A percentile compares a stretch with the other conserved stretches of the same genome.
These are phyloP conservation scores for Candida insectorum DNA, from an alignment of 805 yeast genomes.

Conservation along the genomic window DNA sequence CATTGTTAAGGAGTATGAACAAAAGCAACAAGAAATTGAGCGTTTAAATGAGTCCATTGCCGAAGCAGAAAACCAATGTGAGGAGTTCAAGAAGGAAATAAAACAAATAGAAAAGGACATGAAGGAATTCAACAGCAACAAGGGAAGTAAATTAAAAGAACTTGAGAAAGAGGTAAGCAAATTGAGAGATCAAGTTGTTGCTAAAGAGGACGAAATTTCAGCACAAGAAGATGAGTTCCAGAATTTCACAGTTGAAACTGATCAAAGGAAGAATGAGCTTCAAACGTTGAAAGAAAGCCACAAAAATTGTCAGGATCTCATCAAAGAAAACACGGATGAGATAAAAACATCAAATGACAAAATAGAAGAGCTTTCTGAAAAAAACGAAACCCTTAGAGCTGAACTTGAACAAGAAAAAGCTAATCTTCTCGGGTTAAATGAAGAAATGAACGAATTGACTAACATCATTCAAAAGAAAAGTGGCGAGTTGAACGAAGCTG, in stretches of 20 bases:
- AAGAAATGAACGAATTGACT: slow-evolving; percentile 65
- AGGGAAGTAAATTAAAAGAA: slow-evolving; percentile 73
- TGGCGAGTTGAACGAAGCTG: slow-evolving; percentile 44
- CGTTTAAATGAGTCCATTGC: slow-evolving; percentile 36
- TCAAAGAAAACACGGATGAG: slow-evolving; percentile 27
- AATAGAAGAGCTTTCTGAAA: slow-evolving; percentile 19
- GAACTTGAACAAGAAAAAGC: slow-evolving; percentile 54
- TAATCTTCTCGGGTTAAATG: slow-evolving; percentile 64
- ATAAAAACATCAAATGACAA: slow-evolving; percentile 18
- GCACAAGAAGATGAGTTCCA: slow-evolving; percentile 54
- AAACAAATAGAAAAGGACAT: slow-evolving; percentile 66
- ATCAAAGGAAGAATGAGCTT: slow-evolving; percentile 62
- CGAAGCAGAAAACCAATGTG: slow-evolving; percentile 28
- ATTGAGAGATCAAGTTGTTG: slow-evolving; percentile 30
- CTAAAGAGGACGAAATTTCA: slow-evolving; percentile 41
- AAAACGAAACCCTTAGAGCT: slow-evolving; percentile 17
- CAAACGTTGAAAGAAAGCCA: slow-evolving; percentile 41
- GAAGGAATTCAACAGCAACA: slow-evolving; percentile 74
- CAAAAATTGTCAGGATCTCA: slow-evolving; percentile 26
- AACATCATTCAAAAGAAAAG: slow-evolving; percentile 40
- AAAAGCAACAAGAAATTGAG: slow-evolving; percentile 44
- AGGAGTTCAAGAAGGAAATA: slow-evolving; percentile 42
- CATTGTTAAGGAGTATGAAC: slow-evolving; percentile 48
- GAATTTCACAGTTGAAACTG: slow-evolving; percentile 63
- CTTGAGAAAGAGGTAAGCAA: slow-evolving; percentile 50